Conservation (phyloP, 2,329 filamentous ascomycete species). For the Pseudogymnoascus sp. region DNA sequence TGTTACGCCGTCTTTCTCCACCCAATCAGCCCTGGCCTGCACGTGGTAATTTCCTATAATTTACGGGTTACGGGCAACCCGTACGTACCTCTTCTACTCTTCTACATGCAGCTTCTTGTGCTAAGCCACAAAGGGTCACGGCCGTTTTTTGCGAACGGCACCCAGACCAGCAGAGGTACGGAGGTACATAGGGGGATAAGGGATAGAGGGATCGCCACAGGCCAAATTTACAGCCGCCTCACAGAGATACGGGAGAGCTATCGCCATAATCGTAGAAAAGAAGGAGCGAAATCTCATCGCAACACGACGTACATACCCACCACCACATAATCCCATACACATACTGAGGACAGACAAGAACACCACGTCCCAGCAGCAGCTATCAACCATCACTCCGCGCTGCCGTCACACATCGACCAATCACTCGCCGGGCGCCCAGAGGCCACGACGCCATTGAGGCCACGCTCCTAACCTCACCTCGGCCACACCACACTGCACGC, state of each 20-base stretch:
- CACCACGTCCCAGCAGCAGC: neutral
- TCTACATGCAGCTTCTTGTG: neutral
- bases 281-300: neutral
- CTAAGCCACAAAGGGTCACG: neutral
- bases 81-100: neutral
- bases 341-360: neutral
- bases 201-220: neutral
- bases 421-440: neutral
- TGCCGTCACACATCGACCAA: neutral
- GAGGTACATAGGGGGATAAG: neutral
- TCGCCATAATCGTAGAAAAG: neutral
- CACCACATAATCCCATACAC: neutral
- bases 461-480: neutral
- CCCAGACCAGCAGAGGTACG: neutral
- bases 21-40: neutral
- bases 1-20: neutral
- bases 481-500: neutral
- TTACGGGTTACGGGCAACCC: neutral
- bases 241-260: neutral
- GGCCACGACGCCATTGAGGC: neutral
- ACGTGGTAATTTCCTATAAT: neutral
- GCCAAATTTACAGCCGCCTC: neutral
- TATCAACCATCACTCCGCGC: neutral
- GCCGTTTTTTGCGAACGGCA: neutral
- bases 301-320: neutral